These are phyloP conservation scores for Coniella vitis DNA, from an alignment of 2,329 filamentous ascomycete species.

Conservation along the genomic window DNA sequence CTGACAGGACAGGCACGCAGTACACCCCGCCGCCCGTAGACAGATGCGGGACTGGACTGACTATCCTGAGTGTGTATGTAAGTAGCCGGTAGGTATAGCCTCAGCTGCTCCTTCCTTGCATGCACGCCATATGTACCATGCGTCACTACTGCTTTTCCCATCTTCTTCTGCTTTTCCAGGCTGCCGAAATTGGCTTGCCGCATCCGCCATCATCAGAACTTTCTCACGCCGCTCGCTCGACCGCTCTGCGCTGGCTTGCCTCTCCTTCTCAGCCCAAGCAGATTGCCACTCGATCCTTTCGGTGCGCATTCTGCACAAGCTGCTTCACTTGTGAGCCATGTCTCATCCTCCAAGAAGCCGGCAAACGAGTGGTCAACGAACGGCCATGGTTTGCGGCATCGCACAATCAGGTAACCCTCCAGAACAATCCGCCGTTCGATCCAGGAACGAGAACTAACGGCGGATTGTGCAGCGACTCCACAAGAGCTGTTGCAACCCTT, in stretches of 20 bases:
- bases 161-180: too few relatives aligned
- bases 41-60: not conserved
- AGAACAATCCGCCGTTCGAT: not conserved
- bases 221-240: too few relatives aligned
- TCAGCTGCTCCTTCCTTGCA: not conserved
- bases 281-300: too few relatives aligned
- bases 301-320: too few relatives aligned
- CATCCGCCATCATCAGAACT: too few relatives aligned
- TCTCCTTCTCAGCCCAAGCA: too few relatives aligned
- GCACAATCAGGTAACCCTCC: not conserved
- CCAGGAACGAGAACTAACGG: not conserved
- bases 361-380: too few relatives aligned
- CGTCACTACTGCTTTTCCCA: not conserved
- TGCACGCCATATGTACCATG: not conserved
- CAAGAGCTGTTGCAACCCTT: not conserved
- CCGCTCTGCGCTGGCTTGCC: too few relatives aligned
- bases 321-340: too few relatives aligned
- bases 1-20: too few relatives aligned
- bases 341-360: too few relatives aligned
- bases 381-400: not conserved
- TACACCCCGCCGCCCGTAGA: not conserved
- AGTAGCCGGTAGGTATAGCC: not conserved
- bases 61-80: not conserved
- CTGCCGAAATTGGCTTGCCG: too few relatives aligned
- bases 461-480: conserved; percentile 1